Evolutionary conservation across 345 rosid species (phyloP).

Genomic region (Camelina neglecta): DNA sequence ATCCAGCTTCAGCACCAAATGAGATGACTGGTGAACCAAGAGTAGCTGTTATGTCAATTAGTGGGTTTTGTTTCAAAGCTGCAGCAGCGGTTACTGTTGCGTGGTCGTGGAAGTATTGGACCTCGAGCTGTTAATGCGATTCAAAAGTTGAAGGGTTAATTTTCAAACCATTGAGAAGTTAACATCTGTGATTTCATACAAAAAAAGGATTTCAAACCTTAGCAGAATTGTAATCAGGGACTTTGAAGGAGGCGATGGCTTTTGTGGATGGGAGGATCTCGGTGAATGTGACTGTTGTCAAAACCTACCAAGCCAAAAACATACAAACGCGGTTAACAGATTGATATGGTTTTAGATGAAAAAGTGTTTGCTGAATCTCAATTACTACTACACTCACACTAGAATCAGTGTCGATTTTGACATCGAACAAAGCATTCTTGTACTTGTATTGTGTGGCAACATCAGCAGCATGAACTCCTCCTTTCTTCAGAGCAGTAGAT

Average conservation of each 20-base stretch:
- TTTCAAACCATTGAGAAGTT: background rate
- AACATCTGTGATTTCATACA: background rate
- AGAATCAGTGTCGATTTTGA: conserved; percentile 86
- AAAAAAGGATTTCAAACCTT: conserved; percentile 52
- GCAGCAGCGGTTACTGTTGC: conserved; percentile 71
- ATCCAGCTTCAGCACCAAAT: conserved; percentile 96
- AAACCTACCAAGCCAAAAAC: conserved; percentile 53
- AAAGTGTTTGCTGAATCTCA: background rate
- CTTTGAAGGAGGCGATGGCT: conserved; percentile 76
- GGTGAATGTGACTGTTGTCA: conserved; percentile 66
- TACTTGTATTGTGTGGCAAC: conserved; percentile 79
- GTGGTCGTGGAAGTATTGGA: conserved; percentile 82
- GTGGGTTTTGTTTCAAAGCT: conserved; percentile 76
- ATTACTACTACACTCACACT: conserved; percentile 53
- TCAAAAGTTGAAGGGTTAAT: background rate
- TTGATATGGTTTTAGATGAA: background rate
- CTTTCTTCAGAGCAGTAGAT: conserved; percentile 73
- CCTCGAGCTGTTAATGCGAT: conserved; percentile 64
- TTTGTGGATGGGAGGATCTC: conserved; percentile 86
- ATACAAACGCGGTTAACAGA: background rate
- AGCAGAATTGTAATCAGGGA: conserved; percentile 78
- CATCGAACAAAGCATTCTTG: conserved; percentile 69
- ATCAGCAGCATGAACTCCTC: conserved; percentile 81
- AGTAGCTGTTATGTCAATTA: conserved; percentile 74
- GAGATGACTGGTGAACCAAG: conserved; percentile 80